Evolutionary conservation across 192 early-diverging fungal species (phyloP).

Genomic region (Podila horticola): DNA sequence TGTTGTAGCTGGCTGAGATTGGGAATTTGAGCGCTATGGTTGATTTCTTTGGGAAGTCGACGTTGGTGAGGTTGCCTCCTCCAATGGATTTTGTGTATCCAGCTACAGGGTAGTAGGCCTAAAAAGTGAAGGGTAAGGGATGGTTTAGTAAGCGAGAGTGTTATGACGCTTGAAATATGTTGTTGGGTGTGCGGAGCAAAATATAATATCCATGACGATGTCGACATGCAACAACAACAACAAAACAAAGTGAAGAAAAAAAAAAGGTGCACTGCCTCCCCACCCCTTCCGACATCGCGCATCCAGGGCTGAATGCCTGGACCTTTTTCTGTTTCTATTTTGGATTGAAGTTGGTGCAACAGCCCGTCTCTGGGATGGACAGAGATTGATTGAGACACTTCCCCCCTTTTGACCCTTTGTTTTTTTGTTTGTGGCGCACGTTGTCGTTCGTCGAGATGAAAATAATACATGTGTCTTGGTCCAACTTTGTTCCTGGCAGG

Average conservation of each 20-base stretch:
- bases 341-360: no score
- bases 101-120: conserved; percentile 62
- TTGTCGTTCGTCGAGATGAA: no score
- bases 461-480: no score
- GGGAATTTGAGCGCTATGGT: conserved; percentile 55
- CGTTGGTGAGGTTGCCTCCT: conserved; percentile 53
- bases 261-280: not conserved
- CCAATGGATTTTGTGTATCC: conserved; percentile 52
- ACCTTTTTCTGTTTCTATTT: no score
- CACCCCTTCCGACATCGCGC: no score
- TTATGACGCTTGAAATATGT: not conserved
- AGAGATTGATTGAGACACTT: no score
- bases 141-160: not conserved
- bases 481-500: no score
- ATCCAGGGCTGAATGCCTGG: no score
- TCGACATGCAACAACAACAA: not conserved
- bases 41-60: conserved; percentile 45
- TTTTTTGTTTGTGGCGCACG: no score
- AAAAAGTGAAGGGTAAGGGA: conserved; percentile 11
- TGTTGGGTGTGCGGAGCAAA: not conserved
- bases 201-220: not conserved
- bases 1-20: conserved; percentile 50
- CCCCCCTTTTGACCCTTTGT: no score
- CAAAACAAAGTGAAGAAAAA: not conserved
- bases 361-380: no score